Evolutionary conservation across 2,329 filamentous ascomycete genomes (phyloP), one percentile per base, ranked within the genome.

Genomic region (Capronia americana): DNA sequence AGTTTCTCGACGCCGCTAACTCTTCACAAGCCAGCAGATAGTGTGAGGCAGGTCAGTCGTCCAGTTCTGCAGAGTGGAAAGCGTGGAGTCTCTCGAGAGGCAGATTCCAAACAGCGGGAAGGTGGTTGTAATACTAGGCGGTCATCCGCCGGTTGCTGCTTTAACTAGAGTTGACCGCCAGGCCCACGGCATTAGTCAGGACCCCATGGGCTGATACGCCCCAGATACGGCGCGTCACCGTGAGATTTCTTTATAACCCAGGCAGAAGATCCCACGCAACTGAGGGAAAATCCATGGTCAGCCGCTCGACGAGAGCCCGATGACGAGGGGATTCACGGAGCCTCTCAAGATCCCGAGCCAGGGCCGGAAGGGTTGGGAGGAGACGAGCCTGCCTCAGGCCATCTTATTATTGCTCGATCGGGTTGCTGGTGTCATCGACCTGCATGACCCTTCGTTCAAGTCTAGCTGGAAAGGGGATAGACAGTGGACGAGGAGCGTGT

Each of bases 101-200:
- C 28, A 53, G 44, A n/a, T 48, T 46, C 38, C 30, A 63, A 62
- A 57, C 51, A 55, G 55, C 54, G 44, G 34, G 26, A 61, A 55
- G 59, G 46, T 44, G 20, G 30, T 50, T 59, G 64, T 66, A 66
- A 66, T 66, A 66, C 28, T 20, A 38, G 48, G 20, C 11, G 20
- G 23, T 28, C 14, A 26, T 50, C 55, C 44, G 14, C 3, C 14
- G 46, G 51, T 46, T 41, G 65, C 65, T 61, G 65, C 65, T 67
- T 67, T 67, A 61, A 26, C n/a, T n/a, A 14, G n/a, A 20, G 20
- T n/a, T 2, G 17, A 48, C 12, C 20, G 23, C 23, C 26, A 12
- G 24, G 20, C 20, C 46, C 51, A 14, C 41, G 38, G 28, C 63
- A 61, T 64, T 64, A 67, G 61, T 63, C 65, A 67, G 65, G 38